phyloP scores from a whole-genome alignment of 73 alveolate species.

The Uronychia binucleata region DNA sequence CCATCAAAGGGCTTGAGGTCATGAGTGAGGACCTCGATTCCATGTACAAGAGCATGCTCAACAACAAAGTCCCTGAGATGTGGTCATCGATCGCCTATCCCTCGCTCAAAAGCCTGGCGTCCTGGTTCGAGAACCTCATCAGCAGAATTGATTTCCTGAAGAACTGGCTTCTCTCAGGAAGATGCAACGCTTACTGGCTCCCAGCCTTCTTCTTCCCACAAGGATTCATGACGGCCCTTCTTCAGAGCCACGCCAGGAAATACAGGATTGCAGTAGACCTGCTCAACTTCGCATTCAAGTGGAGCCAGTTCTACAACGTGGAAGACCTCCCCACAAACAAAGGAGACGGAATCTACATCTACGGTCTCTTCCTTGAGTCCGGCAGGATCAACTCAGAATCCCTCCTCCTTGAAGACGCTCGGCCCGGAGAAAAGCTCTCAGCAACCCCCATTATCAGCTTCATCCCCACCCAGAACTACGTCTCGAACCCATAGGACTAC shows the following conservation, averaged over 20 bases:
- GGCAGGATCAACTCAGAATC: slow-evolving; percentile 85
- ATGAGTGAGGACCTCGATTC: slow-evolving; percentile 88
- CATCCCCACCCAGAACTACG: slow-evolving; percentile 78
- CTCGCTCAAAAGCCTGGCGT: slow-evolving; percentile 83
- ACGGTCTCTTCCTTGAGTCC: slow-evolving; percentile 96
- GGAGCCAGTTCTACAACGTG: slow-evolving; percentile 70
- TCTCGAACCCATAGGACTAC: slow-evolving; percentile 75
- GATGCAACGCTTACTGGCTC: slow-evolving; percentile 85
- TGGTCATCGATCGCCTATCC: slow-evolving; percentile 94
- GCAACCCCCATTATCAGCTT: slow-evolving; percentile 88
- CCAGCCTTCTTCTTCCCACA: slow-evolving; percentile 96
- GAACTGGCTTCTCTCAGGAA: slow-evolving; percentile 91
- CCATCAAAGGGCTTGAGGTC: slow-evolving; percentile 85
- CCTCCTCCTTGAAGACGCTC: slow-evolving; percentile 79
- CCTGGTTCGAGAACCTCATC: slow-evolving; percentile 86
- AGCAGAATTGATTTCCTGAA: slow-evolving; percentile 85
- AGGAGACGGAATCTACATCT: slow-evolving; percentile 93
- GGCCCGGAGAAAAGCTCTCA: slow-evolving; percentile 74
- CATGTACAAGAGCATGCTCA: slow-evolving; percentile 75
- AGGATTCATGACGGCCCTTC: slow-evolving; percentile 97
- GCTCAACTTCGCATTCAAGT: slow-evolving; percentile 85
- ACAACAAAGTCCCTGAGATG: slow-evolving; percentile 88
- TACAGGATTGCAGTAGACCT: slow-evolving; percentile 97
- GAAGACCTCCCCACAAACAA: slow-evolving; percentile 66
- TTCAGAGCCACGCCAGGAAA: slow-evolving; percentile 95